These are phyloP conservation scores for Beta corolliflora DNA, from an alignment of 179 eudicot species.

Conservation along the genomic window DNA sequence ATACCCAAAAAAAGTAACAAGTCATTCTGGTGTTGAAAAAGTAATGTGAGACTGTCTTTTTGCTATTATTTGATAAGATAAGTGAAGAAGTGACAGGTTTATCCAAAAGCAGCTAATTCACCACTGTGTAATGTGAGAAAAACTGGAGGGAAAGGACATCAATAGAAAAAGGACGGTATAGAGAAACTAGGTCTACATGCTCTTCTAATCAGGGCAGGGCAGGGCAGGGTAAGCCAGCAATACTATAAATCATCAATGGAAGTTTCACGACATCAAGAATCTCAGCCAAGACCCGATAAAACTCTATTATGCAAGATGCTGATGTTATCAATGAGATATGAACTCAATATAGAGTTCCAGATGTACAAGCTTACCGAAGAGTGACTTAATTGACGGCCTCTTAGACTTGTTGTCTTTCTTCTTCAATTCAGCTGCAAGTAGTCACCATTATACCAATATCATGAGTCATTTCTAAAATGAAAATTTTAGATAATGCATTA, in stretches of 20 bases:
- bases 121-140: background rate
- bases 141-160: background rate
- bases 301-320: background rate
- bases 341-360: conserved; percentile 3
- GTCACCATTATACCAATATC: conserved; percentile 18
- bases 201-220: background rate
- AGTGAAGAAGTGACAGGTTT: background rate
- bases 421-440: conserved; percentile 87
- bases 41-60: too few relatives aligned
- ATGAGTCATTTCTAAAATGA: background rate
- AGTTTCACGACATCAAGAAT: background rate
- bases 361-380: conserved; percentile 64
- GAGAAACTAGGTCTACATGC: background rate
- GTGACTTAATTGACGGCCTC: conserved; percentile 87
- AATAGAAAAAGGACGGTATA: background rate
- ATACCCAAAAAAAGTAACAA: background rate
- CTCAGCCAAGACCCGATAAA: background rate
- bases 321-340: background rate
- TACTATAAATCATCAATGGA: background rate
- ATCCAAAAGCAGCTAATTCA: background rate
- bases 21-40: too few relatives aligned
- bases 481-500: background rate
- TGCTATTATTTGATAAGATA: background rate
- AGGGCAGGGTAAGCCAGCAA: background rate
- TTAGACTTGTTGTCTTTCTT: conserved; percentile 80